A percentile compares a stretch with the other conserved stretches of the same genome.
phyloP scores from a whole-genome alignment of 257 asterid genomes.

The Gentiana macrophylla region DNA sequence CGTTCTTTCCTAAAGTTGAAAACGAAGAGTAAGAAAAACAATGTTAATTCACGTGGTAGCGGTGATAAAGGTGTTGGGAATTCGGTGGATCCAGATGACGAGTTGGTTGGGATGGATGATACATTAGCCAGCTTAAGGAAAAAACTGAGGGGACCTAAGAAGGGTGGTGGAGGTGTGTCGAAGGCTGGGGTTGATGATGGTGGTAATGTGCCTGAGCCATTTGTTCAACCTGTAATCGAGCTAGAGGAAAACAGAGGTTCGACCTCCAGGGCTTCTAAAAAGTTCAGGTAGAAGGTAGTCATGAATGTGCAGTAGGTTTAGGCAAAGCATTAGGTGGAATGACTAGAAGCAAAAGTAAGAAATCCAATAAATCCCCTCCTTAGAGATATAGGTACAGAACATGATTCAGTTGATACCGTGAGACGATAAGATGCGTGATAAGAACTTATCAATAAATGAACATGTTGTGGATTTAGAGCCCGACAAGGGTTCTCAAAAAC shows the following conservation, averaged over 20 bases:
- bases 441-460: slow-evolving; percentile 15
- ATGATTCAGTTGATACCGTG: slow-evolving; percentile 19
- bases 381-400: slow-evolving; percentile 15
- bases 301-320: slow-evolving; percentile 22
- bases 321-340: slow-evolving; percentile 21
- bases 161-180: slow-evolving; percentile 32
- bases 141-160: slow-evolving; percentile 76
- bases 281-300: slow-evolving; percentile 18
- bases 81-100: slow-evolving; percentile 34
- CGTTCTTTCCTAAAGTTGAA: slow-evolving; percentile 65
- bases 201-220: slow-evolving; percentile 19
- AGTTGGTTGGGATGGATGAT: slow-evolving; percentile 74
- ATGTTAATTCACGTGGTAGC: slow-evolving; percentile 29
- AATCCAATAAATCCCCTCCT: slow-evolving; percentile 26
- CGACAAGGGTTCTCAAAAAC: slow-evolving; percentile 10
- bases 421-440: slow-evolving; percentile 15
- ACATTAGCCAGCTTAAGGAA: slow-evolving; percentile 82
- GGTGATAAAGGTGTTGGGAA: slow-evolving; percentile 30
- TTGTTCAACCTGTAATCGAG: slow-evolving; percentile 21
- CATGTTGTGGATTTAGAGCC: slow-evolving; percentile 22
- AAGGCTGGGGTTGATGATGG: slow-evolving; percentile 19
- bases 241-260: slow-evolving; percentile 16
- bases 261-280: slow-evolving; percentile 21
- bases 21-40: slow-evolving; percentile 54
- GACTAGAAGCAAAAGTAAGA: slow-evolving; percentile 31